Base-by-base conservation (phyloP, 2,329 filamentous ascomycete genomes). In the Aurifilum marmelostoma region DNA sequence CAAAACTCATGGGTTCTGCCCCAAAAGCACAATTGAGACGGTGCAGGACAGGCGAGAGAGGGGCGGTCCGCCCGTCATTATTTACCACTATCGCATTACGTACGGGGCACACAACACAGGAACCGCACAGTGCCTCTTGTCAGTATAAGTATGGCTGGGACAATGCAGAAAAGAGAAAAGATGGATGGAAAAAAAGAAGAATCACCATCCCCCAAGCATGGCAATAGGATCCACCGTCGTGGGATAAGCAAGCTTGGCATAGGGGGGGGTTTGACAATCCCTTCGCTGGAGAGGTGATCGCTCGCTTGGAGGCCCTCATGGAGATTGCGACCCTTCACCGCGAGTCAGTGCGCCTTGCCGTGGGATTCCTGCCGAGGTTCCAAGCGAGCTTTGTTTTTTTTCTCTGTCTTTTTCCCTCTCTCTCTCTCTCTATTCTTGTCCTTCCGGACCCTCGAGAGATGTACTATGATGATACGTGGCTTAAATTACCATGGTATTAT, bases 241-340 rank as follows among this genome's bases (percentile, higher is more conserved):
- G 43, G 43, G 43, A 47, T 47, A 47, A 7, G 18, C 43, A 47
- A 47, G 43, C 43, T 47, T 47, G 43, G 43, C 43, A n/a, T n/a
- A 47, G 21, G 43, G 21, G 41, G 41, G 39, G 18, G 43, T 47
- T n/a, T n/a, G 43, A 47, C 43, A 47, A 16, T 16, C 52, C 24
- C 24, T 16, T 5, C 7, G 34, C 34, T 34, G 9, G 50, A 14
- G 27, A 8, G 9, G n/a, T 24, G 52, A 18, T 56, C 12, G 52
- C 52, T 29, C 52, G 52, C 24, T 29, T 56, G 52, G 52, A 18
- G 50, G 50, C 12, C 12, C 14, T 27, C 52, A 14, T 29, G 16
- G 52, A 56, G 52, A 56, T 56, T 56, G 27, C 52, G 52, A 56
- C 52, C 27, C 14, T 56, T 56, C 52, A 18, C 24, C 52, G 52